Base-by-base conservation (phyloP, 768 basidiomycete genomes). In the Rhizopogon salebrosus region DNA sequence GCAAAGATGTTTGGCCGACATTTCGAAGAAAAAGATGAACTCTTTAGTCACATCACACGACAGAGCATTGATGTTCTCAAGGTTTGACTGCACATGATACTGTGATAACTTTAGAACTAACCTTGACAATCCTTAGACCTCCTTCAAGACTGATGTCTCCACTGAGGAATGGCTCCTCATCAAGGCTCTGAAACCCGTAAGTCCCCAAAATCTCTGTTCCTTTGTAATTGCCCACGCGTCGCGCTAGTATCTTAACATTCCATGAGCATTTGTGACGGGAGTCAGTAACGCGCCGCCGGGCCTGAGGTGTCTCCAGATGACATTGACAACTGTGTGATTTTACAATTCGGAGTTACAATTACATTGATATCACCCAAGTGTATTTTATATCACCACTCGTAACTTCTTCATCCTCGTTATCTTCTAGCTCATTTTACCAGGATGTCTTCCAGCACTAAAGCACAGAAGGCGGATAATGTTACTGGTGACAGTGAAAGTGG, bases 1-100 rank as follows among this genome's bases (percentile, higher is more conserved):
- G 85, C 93, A 26, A 95, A 94, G 72, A 87, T 93, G 84, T 98
- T 89, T 64, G 94, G 95, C 5, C 84, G 95, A 59, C 95, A 98
- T 71, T 98, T 94, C 64, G 88, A 90, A 62, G 95, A 98, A 41
- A 91, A 95, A 71, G 95, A 98, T 66, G 97, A 98, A 61, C 67
- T 98, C 36, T 77, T 94, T 49, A 94, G 92, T 49, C 87, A 89
- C 55, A 87, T 99, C 65, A 89, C 91, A 31, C 82, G 95, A 42
- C 85, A 87, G 69, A 94, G 91, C 60, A 98, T 99, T 58, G 97
- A 98, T 68, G 90, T 95, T 8, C 78, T 98, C 41, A 98, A 98
- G 88, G 85, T 89, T 62, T 35, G 61, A 51, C n/a, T 51, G 6
- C 45, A 38, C 20, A 16, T 51, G 29, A 34, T 35, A 20, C n/a